A percentile compares a stretch with the other conserved stretches of the same genome.
phyloP scores from a whole-genome alignment of 23 red algal genomes.

The Agarophyton chilense region DNA sequence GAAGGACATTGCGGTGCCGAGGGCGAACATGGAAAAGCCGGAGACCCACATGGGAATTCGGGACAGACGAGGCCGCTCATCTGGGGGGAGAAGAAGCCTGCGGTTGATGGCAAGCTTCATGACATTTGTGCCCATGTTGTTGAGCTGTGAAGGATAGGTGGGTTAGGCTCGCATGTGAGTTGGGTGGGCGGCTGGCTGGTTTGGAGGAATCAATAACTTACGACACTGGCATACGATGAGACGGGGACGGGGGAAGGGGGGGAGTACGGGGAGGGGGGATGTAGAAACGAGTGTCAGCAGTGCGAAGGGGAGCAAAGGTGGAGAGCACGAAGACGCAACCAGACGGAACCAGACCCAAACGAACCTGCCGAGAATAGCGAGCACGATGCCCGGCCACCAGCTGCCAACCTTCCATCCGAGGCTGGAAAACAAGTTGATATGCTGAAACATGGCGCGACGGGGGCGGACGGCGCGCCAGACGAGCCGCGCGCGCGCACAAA shows the following conservation, averaged over 20 bases:
- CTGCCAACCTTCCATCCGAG: constrained; percentile 79
- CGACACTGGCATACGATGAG: neutral
- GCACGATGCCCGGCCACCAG: constrained; percentile 83
- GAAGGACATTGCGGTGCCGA: constrained; percentile 81
- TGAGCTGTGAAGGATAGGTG: constrained; percentile 41
- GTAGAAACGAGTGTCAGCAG: constrained; percentile 15
- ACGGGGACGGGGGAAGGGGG: neutral
- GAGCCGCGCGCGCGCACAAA: neutral
- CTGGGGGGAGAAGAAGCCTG: constrained; percentile 59
- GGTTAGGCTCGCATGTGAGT: neutral
- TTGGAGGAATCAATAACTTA: neutral
- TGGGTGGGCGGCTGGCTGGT: neutral
- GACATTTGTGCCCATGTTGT: constrained; percentile 84
- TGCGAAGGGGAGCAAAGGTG: too few relatives aligned
- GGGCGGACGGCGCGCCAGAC: neutral
- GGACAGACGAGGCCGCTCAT: constrained; percentile 74
- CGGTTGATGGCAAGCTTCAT: constrained; percentile 93
- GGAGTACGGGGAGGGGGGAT: neutral
- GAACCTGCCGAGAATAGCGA: constrained; percentile 72
- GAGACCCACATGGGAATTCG: constrained; percentile 72
- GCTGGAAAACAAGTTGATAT: constrained; percentile 69
- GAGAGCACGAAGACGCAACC: neutral
- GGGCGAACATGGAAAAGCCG: constrained; percentile 83
- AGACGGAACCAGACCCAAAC: neutral
- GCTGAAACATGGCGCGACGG: constrained; percentile 51